Evolutionary conservation across 352 stramenopile genomes (phyloP).

Genomic region (Lagenidium giganteum): DNA sequence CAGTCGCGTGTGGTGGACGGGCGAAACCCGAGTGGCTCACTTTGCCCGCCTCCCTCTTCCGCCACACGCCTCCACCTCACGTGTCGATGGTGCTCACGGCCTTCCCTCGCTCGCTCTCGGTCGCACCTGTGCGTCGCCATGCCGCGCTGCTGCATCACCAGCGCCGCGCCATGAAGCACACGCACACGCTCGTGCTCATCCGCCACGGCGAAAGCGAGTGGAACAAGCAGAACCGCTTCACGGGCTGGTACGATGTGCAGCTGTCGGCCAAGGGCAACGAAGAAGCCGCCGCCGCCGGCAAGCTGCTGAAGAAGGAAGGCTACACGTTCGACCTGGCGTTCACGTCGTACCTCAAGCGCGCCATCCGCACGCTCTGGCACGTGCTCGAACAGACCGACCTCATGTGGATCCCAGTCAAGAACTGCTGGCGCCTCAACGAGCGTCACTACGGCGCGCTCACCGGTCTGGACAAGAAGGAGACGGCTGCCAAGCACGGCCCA

Average conservation of each 20-base stretch:
- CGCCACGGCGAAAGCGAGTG: constrained; percentile 91
- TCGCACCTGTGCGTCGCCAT: no score
- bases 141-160: constrained; percentile 36
- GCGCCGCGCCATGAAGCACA: constrained; percentile 62
- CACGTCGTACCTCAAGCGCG: constrained; percentile 91
- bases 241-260: constrained; percentile 90
- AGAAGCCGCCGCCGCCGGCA: constrained; percentile 82
- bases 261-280: constrained; percentile 83
- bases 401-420: constrained; percentile 93
- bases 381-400: constrained; percentile 90
- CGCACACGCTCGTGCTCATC: constrained; percentile 85
- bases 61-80: no score
- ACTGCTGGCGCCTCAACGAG: constrained; percentile 90
- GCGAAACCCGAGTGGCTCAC: no score
- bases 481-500: constrained; percentile 82
- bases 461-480: constrained; percentile 87
- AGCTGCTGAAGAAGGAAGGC: constrained; percentile 84
- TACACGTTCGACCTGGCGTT: constrained; percentile 93
- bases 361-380: constrained; percentile 91
- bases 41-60: no score
- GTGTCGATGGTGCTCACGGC: no score
- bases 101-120: no score
- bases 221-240: constrained; percentile 93
- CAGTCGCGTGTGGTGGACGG: no score
- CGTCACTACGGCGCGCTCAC: constrained; percentile 84